Evolutionary conservation across 805 yeast species (phyloP).

Genomic region (Candida easanensis): DNA sequence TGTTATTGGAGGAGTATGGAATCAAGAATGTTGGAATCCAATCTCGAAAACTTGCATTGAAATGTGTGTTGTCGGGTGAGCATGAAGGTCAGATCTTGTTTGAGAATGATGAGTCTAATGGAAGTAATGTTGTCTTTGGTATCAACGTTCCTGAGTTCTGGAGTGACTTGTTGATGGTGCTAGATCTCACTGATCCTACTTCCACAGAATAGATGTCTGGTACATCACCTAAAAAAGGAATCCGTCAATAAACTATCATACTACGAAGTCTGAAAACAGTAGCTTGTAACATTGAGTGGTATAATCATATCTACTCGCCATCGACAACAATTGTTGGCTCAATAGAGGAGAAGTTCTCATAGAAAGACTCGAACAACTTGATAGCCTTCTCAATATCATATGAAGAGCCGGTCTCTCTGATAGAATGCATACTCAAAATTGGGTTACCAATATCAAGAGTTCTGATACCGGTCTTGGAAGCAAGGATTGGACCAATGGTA

Average conservation of each 20-base stretch:
- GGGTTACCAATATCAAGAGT: constrained; percentile 91
- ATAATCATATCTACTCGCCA: no score
- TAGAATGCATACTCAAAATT: constrained; percentile 89
- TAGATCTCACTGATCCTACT: constrained; percentile 24
- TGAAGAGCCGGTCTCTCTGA: constrained; percentile 87
- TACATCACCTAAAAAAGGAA: background rate
- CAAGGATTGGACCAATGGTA: constrained; percentile 92
- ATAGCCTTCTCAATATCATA: constrained; percentile 65
- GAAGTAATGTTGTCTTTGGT: constrained; percentile 38
- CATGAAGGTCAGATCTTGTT: constrained; percentile 11
- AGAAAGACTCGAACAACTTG: constrained; percentile 61
- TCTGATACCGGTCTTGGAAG: constrained; percentile 82
- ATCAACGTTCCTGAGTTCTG: constrained; percentile 44
- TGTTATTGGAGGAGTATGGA: constrained; percentile 40
- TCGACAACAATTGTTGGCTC: constrained; percentile 41
- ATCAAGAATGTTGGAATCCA: constrained; percentile 17
- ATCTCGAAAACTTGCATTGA: constrained; percentile 4
- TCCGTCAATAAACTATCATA: no score
- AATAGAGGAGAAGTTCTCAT: constrained; percentile 40
- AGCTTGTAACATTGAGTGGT: no score
- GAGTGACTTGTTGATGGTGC: constrained; percentile 38
- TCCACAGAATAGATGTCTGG: background rate
- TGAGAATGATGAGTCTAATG: constrained; percentile 24
- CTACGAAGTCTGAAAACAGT: no score
- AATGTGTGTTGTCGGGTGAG: constrained; percentile 1